Evolutionary conservation across 1,139 yeast species (phyloP).

Genomic region (Geotrichum reessii): DNA sequence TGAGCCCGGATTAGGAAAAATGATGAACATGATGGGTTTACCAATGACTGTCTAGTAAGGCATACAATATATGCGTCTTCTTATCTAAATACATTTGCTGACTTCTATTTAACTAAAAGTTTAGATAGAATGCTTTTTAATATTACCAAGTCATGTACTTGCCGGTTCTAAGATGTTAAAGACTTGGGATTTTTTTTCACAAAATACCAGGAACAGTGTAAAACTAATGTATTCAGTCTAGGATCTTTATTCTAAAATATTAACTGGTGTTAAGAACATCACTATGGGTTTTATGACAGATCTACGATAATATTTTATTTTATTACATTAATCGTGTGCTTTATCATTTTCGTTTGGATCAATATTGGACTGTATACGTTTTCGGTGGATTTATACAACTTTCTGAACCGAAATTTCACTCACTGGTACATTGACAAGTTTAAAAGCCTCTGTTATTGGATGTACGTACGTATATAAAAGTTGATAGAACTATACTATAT

Average conservation of each 20-base stretch:
- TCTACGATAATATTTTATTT: neutral
- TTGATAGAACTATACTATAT: too few species aligned
- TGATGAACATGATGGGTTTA: slow-evolving; percentile 3
- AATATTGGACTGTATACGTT: too few species aligned
- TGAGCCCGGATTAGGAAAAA: slow-evolving; percentile 3
- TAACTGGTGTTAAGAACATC: neutral
- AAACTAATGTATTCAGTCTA: neutral
- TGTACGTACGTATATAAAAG: too few species aligned
- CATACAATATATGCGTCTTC: too few species aligned
- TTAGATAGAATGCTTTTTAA: neutral
- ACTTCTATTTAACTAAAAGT: neutral
- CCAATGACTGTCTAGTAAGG: neutral
- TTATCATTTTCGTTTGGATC: too few species aligned
- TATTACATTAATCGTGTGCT: too few species aligned
- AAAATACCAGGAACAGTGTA: neutral
- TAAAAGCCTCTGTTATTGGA: too few species aligned
- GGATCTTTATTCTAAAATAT: neutral
- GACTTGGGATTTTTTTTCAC: neutral
- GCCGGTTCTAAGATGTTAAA: neutral
- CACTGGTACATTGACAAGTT: too few species aligned
- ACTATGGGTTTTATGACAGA: neutral
- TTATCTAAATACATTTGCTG: too few species aligned
- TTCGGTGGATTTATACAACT: too few species aligned
- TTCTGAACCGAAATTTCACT: too few species aligned
- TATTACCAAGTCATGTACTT: neutral